Evolutionary conservation across 2,329 filamentous ascomycete species (phyloP).

Genomic region (Arthrinium puccinioides): DNA sequence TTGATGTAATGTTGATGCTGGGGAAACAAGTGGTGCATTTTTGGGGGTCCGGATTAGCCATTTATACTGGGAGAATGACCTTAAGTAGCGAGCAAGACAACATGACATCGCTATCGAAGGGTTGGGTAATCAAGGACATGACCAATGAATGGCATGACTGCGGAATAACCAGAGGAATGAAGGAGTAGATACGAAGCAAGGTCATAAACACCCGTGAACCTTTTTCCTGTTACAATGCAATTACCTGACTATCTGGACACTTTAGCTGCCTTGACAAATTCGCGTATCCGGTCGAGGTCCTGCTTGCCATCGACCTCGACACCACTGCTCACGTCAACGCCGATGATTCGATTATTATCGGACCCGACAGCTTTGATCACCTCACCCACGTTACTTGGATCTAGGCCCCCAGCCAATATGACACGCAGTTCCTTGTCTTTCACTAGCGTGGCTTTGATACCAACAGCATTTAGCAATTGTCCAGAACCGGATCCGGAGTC

Average conservation of each 20-base stretch:
- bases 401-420: conserved; percentile 79
- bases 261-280: conserved; percentile 74
- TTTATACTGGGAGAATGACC: too few relatives aligned
- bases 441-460: conserved; percentile 59
- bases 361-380: conserved; percentile 57
- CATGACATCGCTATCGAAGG: too few relatives aligned
- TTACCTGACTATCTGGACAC: conserved; percentile 14
- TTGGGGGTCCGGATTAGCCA: too few relatives aligned
- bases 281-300: conserved; percentile 69
- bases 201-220: too few relatives aligned
- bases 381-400: conserved; percentile 67
- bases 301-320: conserved; percentile 82
- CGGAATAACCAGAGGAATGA: too few relatives aligned
- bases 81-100: too few relatives aligned
- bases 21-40: too few relatives aligned
- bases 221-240: too few relatives aligned
- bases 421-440: conserved; percentile 65
- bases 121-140: too few relatives aligned
- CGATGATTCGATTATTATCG: conserved; percentile 57
- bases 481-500: conserved; percentile 86
- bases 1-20: too few relatives aligned
- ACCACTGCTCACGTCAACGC: conserved; percentile 90
- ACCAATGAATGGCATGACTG: too few relatives aligned
- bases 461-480: conserved; percentile 63
- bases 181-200: too few relatives aligned